phyloP scores from a whole-genome alignment of 2,329 filamentous ascomycete species.

The Capronia coronata region DNA sequence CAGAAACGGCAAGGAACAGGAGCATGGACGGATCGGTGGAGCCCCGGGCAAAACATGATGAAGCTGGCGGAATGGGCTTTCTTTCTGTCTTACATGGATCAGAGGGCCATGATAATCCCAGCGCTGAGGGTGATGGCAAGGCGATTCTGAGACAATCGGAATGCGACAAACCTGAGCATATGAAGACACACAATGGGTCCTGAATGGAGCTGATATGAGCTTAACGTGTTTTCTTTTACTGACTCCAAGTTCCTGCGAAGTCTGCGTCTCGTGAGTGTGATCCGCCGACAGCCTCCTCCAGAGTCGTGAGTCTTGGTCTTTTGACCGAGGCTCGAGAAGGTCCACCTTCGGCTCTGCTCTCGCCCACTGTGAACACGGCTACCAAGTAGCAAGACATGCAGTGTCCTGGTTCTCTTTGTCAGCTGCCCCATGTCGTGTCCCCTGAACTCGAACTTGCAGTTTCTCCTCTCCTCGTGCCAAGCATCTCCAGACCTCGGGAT shows the following conservation, averaged over 20 bases:
- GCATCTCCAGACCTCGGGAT: constrained; percentile 13
- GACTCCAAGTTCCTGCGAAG: no score
- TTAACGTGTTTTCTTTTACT: background rate
- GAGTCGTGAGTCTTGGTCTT: no score
- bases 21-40: constrained; percentile 22
- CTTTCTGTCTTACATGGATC: constrained; percentile 8
- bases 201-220: constrained; percentile 7
- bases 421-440: no score
- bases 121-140: constrained; percentile 2
- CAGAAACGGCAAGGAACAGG: constrained; percentile 18
- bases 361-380: no score
- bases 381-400: no score
- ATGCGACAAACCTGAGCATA: constrained; percentile 1
- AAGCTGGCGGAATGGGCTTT: background rate
- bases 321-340: no score
- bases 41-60: background rate
- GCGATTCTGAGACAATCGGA: background rate
- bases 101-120: background rate
- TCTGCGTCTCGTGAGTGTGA: no score
- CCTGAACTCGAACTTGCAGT: no score
- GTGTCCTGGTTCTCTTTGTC: no score
- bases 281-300: no score
- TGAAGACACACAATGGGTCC: constrained; percentile 7
- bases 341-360: no score
- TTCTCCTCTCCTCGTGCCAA: constrained; percentile 3